Evolutionary conservation across 495 filamentous ascomycete species (phyloP).

Genomic region (Astrothelium subdiscretum): DNA sequence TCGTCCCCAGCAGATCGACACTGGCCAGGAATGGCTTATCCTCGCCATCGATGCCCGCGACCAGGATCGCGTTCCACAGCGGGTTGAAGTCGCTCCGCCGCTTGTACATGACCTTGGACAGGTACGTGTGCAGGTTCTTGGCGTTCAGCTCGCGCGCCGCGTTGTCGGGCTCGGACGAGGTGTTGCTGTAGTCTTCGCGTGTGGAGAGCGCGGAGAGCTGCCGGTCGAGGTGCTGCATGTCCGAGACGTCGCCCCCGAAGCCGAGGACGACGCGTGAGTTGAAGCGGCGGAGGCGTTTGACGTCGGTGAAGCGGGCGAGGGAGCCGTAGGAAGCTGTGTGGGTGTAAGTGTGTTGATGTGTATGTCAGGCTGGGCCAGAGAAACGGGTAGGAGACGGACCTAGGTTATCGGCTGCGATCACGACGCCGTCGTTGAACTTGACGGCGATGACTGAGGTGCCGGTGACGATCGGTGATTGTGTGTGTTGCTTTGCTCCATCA

Average conservation of each 20-base stretch:
- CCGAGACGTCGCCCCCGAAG: conserved; percentile 88
- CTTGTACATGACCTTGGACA: conserved; percentile 87
- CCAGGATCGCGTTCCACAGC: conserved; percentile 88
- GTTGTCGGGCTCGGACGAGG: conserved; percentile 5
- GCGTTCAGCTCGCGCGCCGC: conserved; percentile 49
- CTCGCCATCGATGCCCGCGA: conserved; percentile 73
- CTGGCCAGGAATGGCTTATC: conserved; percentile 77
- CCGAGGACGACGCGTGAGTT: conserved; percentile 63
- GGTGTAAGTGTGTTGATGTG: background rate
- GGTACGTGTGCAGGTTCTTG: conserved; percentile 91
- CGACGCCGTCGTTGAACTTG: conserved; percentile 92
- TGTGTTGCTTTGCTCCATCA: conserved; percentile 65
- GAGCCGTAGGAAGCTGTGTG: conserved; percentile 85
- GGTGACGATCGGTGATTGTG: conserved; percentile 83
- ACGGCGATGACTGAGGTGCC: conserved; percentile 89
- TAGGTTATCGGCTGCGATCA: conserved; percentile 92
- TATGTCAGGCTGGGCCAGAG: conserved; percentile 3
- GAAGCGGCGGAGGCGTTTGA: conserved; percentile 80
- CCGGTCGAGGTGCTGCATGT: conserved; percentile 97
- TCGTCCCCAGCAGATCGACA: conserved; percentile 86
- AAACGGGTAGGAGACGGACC: conserved; percentile 40
- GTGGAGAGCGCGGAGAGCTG: conserved; percentile 75
- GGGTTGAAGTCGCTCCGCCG: conserved; percentile 93
- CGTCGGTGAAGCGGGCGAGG: conserved; percentile 89
- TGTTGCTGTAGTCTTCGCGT: conserved; percentile 64